Percentiles rank a stretch among this genome's conserved stretches.
Evolutionary conservation across 768 basidiomycete species (phyloP).

Genomic region (Strobilomyces confusus): DNA sequence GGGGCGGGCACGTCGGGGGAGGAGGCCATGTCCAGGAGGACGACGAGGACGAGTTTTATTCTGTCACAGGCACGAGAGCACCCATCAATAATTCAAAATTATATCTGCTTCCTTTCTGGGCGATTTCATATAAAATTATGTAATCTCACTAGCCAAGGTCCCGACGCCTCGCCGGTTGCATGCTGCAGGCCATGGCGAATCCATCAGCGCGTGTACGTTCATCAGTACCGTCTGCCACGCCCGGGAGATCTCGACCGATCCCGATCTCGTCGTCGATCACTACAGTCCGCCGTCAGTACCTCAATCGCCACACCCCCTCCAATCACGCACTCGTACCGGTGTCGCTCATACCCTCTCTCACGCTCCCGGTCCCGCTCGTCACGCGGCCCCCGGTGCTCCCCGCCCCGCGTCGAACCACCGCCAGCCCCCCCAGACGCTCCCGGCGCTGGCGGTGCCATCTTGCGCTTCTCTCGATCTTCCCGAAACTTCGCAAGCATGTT

Average conservation of each 20-base stretch:
- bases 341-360: constrained; percentile 66
- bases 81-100: constrained; percentile 18
- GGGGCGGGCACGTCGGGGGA: background rate
- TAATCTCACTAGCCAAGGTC: constrained; percentile 6
- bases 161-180: constrained; percentile 23
- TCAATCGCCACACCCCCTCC: constrained; percentile 15
- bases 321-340: constrained; percentile 69
- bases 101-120: constrained; percentile 15
- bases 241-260: constrained; percentile 74
- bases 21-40: background rate
- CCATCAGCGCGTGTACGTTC: constrained; percentile 6
- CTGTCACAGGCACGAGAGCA: constrained; percentile 34
- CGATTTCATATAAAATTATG: constrained; percentile 21
- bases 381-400: constrained; percentile 57
- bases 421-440: constrained; percentile 36
- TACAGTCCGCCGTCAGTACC: constrained; percentile 25
- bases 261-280: constrained; percentile 67
- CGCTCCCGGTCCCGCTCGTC: constrained; percentile 67
- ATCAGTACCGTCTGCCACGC: constrained; percentile 50
- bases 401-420: constrained; percentile 39
- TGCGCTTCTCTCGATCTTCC: constrained; percentile 82
- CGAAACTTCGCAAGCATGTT: constrained; percentile 89
- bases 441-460: constrained; percentile 51
- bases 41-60: constrained; percentile 28
- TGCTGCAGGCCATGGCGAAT: constrained; percentile 20